These are phyloP conservation scores for Naganishia friedmannii DNA, from an alignment of 768 basidiomycete species.

Conservation along the genomic window DNA sequence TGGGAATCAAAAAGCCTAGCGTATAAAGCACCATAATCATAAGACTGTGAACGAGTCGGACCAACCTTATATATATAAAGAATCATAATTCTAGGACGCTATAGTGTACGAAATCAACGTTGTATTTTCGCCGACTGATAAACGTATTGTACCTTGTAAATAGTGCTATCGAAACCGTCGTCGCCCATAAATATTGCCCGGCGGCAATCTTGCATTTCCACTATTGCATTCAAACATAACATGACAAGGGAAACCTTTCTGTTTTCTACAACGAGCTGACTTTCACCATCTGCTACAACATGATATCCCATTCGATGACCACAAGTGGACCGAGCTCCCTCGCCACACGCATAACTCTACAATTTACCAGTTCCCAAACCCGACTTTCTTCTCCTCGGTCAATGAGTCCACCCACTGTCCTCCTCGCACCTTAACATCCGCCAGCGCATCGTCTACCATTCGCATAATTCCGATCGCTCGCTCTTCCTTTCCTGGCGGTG, in stretches of 20 bases:
- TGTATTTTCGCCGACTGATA: neutral
- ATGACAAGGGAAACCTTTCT: neutral
- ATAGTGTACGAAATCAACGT: neutral
- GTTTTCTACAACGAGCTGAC: neutral
- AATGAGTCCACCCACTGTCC: conserved; percentile 12
- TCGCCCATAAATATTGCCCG: neutral
- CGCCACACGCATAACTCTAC: neutral
- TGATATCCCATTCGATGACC: neutral
- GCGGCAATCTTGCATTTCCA: too few species aligned
- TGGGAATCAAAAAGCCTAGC: too few species aligned
- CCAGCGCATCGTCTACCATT: conserved; percentile 23
- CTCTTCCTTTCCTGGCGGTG: conserved; percentile 24
- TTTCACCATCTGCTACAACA: neutral
- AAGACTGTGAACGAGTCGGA: too few species aligned
- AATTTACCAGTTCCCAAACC: conserved; percentile 14
- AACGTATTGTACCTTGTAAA: neutral
- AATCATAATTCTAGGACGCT: too few species aligned
- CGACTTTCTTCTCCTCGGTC: conserved; percentile 12
- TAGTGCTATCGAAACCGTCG: neutral
- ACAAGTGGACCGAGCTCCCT: neutral
- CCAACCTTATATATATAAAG: too few species aligned
- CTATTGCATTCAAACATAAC: neutral
- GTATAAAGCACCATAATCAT: too few species aligned
- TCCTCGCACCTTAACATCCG: conserved; percentile 11
- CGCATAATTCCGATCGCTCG: conserved; percentile 26